Conservation (phyloP, 2,329 filamentous ascomycete species). For the Botrytis fabae region DNA sequence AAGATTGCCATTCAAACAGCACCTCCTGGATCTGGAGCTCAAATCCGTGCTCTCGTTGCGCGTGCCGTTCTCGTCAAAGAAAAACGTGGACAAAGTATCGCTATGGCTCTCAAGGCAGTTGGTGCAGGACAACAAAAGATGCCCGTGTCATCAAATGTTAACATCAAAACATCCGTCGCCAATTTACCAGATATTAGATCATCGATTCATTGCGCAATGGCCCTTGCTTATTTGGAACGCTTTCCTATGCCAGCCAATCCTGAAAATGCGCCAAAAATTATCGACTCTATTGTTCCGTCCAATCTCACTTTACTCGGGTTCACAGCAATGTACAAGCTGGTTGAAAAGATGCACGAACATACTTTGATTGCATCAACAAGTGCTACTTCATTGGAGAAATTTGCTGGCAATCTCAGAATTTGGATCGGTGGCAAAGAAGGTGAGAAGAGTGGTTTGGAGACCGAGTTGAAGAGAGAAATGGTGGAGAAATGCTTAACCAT, state of each 20-base stretch:
- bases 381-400: conserved; percentile 52
- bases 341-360: conserved; percentile 54
- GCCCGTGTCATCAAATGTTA: conserved; percentile 46
- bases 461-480: conserved; percentile 53
- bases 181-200: conserved; percentile 55
- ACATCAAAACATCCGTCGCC: conserved; percentile 47
- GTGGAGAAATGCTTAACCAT: conserved; percentile 57
- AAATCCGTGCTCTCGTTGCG: conserved; percentile 59
- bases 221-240: conserved; percentile 58
- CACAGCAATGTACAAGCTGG: conserved; percentile 58
- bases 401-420: conserved; percentile 58
- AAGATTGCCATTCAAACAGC: conserved; percentile 70
- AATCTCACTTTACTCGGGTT: conserved; percentile 55
- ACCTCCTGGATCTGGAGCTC: conserved; percentile 74
- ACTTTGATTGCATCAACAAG: conserved; percentile 50
- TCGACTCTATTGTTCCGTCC: conserved; percentile 52
- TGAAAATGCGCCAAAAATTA: conserved; percentile 48
- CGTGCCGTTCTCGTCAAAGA: conserved; percentile 57
- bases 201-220: conserved; percentile 60
- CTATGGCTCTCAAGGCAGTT: conserved; percentile 55
- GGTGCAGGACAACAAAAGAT: conserved; percentile 42
- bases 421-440: conserved; percentile 59
- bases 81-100: conserved; percentile 57
- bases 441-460: conserved; percentile 52
- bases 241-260: conserved; percentile 46